Conservation (phyloP, 768 basidiomycete species). For the Gyrodon lividus region DNA sequence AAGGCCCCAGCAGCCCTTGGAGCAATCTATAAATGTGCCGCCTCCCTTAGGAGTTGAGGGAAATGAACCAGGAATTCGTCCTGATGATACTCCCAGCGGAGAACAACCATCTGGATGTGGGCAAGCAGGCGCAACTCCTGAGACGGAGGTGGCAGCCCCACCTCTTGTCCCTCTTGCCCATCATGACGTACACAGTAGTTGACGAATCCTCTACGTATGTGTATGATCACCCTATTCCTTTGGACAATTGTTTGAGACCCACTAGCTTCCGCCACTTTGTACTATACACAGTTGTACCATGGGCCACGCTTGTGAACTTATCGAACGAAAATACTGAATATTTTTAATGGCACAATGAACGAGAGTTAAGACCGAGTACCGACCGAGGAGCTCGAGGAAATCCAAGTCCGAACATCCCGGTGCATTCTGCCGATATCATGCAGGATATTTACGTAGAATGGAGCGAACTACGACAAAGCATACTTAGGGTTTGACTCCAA, state of each 20-base stretch:
- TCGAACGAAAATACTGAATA: too few species aligned
- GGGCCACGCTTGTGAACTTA: too few species aligned
- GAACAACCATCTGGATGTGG: not conserved
- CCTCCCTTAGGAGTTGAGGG: not conserved
- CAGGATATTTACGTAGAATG: not conserved
- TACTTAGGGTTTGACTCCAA: too few species aligned
- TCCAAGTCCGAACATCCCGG: too few species aligned
- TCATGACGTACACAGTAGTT: constrained; percentile 3
- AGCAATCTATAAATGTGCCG: not conserved
- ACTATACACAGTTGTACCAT: too few species aligned
- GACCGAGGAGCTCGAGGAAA: too few species aligned
- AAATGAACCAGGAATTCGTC: not conserved
- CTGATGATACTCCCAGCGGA: not conserved
- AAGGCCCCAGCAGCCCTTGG: not conserved
- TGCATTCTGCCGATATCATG: not conserved
- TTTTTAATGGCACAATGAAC: not conserved
- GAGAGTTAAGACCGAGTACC: too few species aligned
- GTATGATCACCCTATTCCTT: not conserved
- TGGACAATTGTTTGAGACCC: not conserved
- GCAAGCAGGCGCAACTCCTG: not conserved
- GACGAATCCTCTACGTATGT: not conserved
- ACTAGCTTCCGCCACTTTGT: not conserved
- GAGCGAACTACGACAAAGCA: not conserved
- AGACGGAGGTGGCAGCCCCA: not conserved
- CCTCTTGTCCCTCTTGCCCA: too few species aligned